A percentile compares a stretch with the other conserved stretches of the same genome.
Conservation (phyloP, 306 rosid genomes). For the Senna siamea region DNA sequence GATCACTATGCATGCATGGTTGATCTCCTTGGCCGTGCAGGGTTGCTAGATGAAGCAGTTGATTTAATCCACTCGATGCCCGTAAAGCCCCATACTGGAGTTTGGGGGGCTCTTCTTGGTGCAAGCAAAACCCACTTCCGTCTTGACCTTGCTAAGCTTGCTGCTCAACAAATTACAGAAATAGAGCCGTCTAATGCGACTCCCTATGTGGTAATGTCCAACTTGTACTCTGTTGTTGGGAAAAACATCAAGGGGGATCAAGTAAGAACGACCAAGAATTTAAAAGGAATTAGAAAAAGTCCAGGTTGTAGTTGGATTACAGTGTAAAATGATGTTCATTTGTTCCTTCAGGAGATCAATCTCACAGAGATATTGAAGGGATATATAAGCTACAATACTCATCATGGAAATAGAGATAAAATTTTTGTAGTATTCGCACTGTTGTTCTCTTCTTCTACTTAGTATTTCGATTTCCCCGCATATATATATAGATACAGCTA, state of each 20-base stretch:
- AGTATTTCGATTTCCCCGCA: no score
- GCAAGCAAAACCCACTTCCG: constrained; percentile 67
- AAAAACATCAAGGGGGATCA: constrained; percentile 53
- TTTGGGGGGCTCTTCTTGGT: constrained; percentile 86
- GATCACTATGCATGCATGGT: constrained; percentile 87
- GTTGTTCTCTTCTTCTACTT: constrained; percentile 4
- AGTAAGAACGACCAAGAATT: constrained; percentile 50
- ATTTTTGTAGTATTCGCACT: constrained; percentile 26
- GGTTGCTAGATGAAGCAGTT: constrained; percentile 70
- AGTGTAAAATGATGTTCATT: constrained; percentile 57
- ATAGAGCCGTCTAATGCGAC: constrained; percentile 79
- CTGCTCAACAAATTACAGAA: constrained; percentile 56
- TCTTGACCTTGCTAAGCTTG: constrained; percentile 77
- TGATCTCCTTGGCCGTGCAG: constrained; percentile 81
- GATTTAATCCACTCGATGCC: constrained; percentile 69
- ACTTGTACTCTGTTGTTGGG: constrained; percentile 60
- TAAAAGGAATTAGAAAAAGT: constrained; percentile 65
- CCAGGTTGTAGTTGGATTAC: constrained; percentile 88
- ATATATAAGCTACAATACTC: constrained; percentile 46
- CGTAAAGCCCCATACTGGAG: constrained; percentile 70
- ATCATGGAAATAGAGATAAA: constrained; percentile 49
- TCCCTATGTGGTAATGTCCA: constrained; percentile 76
- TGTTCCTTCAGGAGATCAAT: constrained; percentile 66
- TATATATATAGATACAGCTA: no score
- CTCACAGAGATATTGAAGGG: constrained; percentile 45